Base-by-base conservation (phyloP, 768 basidiomycete species). In the Paxillus rubicundulus region DNA sequence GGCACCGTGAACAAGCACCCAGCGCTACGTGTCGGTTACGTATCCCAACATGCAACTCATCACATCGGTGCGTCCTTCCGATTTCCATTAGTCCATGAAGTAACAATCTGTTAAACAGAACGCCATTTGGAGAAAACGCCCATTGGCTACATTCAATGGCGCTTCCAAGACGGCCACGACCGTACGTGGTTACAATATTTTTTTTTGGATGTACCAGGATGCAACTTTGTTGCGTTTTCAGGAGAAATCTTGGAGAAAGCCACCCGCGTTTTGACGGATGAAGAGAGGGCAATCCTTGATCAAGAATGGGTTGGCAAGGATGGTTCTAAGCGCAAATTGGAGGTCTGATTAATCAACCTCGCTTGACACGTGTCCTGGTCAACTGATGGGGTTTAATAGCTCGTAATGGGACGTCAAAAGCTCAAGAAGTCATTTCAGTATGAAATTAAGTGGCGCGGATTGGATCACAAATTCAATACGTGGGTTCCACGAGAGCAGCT, bases 161-260 rank as follows among this genome's bases (percentile, higher is more conserved):
- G 95, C 61, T 98, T 94, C 83, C 95, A 98, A 68, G 95, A 97
- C 70, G 96, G 95, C 45, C 89, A 96, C 71, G 95, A 98, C 78
- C 89, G 93, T 89, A 68, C 59, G 84, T 77, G 53, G 52, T 55
- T 37, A 66, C 42, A 43, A 36, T 21, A 55, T 16, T 59, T 39
- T 50, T 47, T 57, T 32, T 41, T 28, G 44, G 54, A 58, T 20
- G 32, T 38, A 49, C 17, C 45, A 54, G 37, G 39, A 50, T 51
- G 36, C 49, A 43, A 50, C 38, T 54, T 51, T 54, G 45, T 40
- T 60, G 55, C 52, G 42, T 55, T 44, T 53, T 54, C 52, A 91
- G 88, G 88, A 59, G 95, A 98, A 73, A 74, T 96, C 33, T 62
- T 97, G 58, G 92, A 95, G 72, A 97, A 98, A 71, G 84, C 82